Conservation (phyloP, 805 yeast genomes). For the Yarrowia sp. region DNA sequence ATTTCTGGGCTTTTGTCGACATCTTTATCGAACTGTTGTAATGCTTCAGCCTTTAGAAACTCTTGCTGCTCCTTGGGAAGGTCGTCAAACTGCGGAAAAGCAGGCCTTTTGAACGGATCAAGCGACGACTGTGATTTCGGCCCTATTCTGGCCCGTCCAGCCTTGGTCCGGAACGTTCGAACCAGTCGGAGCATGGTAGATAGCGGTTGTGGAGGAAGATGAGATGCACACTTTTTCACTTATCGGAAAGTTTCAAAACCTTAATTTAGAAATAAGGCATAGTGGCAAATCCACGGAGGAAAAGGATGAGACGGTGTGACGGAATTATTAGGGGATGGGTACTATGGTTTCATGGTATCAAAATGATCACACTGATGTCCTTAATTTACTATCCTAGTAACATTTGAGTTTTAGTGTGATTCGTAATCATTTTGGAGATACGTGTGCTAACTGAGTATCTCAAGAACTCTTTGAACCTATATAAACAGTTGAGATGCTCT, state of each 20-base stretch:
- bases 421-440: no score
- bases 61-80: conserved; percentile 21
- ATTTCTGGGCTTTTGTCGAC: not conserved
- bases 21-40: conserved; percentile 1
- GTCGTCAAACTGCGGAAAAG: conserved; percentile 11
- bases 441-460: no score
- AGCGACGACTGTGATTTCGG: conserved; percentile 10
- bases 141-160: conserved; percentile 10
- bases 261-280: not conserved
- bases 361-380: not conserved
- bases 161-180: conserved; percentile 19
- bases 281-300: not conserved
- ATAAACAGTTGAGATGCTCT: no score
- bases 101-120: conserved; percentile 24
- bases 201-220: not conserved
- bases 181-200: conserved; percentile 21
- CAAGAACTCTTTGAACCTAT: no score
- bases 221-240: conserved; percentile 30
- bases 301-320: no score
- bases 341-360: not conserved
- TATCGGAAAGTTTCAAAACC: conserved; percentile 21
- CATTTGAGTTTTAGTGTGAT: no score
- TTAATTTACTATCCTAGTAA: no score
- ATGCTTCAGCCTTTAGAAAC: not conserved
- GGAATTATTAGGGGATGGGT: no score